Percentiles rank a stretch among this genome's conserved stretches.
Conservation (phyloP, 345 rosid species). For the Hibiscus mutabilis region DNA sequence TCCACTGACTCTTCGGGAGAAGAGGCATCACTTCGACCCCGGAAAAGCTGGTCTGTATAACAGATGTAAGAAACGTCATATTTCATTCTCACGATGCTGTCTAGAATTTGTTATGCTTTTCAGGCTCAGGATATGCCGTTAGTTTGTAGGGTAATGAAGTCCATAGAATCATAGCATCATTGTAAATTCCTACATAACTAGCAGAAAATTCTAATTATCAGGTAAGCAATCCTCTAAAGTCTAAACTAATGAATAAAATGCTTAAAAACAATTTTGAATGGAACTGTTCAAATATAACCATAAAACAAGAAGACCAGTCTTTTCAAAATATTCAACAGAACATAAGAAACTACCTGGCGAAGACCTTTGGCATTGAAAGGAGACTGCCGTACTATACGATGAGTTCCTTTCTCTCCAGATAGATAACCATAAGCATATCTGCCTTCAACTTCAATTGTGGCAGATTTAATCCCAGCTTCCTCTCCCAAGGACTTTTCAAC, state of each 20-base stretch:
- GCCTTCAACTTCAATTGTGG: constrained; percentile 76
- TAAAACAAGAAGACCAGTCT: neutral
- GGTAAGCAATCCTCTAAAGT: neutral
- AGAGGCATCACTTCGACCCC: constrained; percentile 96
- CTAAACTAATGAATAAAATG: neutral
- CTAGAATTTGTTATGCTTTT: neutral
- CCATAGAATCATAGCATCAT: neutral
- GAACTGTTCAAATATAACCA: neutral
- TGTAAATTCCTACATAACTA: neutral
- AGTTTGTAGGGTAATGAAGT: neutral
- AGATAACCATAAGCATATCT: constrained; percentile 88
- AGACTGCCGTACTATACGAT: constrained; percentile 89
- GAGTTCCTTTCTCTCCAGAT: constrained; percentile 96
- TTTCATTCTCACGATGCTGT: neutral
- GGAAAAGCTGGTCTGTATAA: constrained; percentile 74
- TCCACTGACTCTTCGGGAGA: constrained; percentile 62
- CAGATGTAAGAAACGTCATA: constrained; percentile 9
- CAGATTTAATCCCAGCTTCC: constrained; percentile 97
- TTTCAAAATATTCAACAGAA: neutral
- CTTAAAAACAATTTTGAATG: neutral
- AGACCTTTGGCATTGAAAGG: constrained; percentile 97
- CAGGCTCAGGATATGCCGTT: neutral
- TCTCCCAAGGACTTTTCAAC: constrained; percentile 90
- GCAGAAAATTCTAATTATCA: neutral
- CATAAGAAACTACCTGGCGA: constrained; percentile 59